Conservation (phyloP, 2,329 filamentous ascomycete genomes). For the Pyrenophora seminiperda region DNA sequence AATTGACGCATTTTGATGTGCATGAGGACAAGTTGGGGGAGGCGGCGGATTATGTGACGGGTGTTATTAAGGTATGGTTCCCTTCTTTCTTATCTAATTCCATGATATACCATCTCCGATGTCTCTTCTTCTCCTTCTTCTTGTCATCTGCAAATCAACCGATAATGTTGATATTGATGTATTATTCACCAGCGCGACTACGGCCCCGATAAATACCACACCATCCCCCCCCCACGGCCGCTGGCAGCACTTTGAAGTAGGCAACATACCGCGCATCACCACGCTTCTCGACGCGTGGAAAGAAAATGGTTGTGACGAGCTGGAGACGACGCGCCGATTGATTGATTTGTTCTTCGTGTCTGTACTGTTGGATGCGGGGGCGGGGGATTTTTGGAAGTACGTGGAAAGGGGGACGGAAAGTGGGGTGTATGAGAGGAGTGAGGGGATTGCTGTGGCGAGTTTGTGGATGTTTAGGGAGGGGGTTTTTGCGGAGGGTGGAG, state of each 20-base stretch:
- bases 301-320: slow-evolving; percentile 60
- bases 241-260: slow-evolving; percentile 81
- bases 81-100: too few relatives aligned
- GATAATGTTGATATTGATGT: background rate
- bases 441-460: slow-evolving; percentile 78
- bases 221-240: slow-evolving; percentile 72
- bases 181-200: slow-evolving; percentile 63
- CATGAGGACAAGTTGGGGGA: slow-evolving; percentile 79
- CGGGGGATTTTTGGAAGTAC: slow-evolving; percentile 86
- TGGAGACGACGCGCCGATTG: slow-evolving; percentile 73
- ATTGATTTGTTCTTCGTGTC: slow-evolving; percentile 80
- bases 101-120: too few relatives aligned
- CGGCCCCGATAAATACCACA: slow-evolving; percentile 59
- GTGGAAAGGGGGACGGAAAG: slow-evolving; percentile 81
- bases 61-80: slow-evolving; percentile 78
- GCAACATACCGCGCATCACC: slow-evolving; percentile 71
- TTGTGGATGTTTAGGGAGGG: slow-evolving; percentile 85
- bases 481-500: slow-evolving; percentile 80
- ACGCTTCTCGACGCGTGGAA: slow-evolving; percentile 70
- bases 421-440: slow-evolving; percentile 82
- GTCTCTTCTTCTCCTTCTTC: too few relatives aligned
- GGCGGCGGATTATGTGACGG: slow-evolving; percentile 80
- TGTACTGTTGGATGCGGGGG: slow-evolving; percentile 82
- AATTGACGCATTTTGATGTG: slow-evolving; percentile 82
- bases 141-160: too few relatives aligned